Conservation (phyloP, 1,139 yeast genomes). For the Debaryomyces robertsiae region DNA sequence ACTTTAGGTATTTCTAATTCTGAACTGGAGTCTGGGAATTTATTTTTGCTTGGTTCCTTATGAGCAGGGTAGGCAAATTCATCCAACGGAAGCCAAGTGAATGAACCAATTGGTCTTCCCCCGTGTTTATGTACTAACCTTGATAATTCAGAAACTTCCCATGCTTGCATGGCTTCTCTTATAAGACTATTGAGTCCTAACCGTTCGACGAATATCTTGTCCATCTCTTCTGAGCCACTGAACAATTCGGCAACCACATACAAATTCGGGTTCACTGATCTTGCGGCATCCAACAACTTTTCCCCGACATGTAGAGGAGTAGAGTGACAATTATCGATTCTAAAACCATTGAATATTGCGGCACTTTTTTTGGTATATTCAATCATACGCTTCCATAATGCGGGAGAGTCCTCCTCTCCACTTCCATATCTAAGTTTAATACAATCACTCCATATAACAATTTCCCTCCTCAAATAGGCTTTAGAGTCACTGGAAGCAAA, state of each 20-base stretch:
- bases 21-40: constrained; percentile 41
- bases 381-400: constrained; percentile 86
- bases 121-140: constrained; percentile 89
- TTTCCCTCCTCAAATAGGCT: constrained; percentile 88
- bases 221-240: constrained; percentile 90
- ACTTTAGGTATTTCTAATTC: constrained; percentile 68
- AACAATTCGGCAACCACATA: constrained; percentile 95
- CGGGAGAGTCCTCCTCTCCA: constrained; percentile 79
- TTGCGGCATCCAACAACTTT: constrained; percentile 82
- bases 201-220: constrained; percentile 85
- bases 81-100: constrained; percentile 73
- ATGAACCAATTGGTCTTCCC: constrained; percentile 93
- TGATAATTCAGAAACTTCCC: constrained; percentile 85
- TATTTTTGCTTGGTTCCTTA: constrained; percentile 35
- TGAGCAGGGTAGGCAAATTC: constrained; percentile 67
- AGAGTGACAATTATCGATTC: constrained; percentile 95
- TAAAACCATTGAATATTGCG: constrained; percentile 77
- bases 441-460: constrained; percentile 97
- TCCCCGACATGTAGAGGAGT: constrained; percentile 97
- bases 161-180: constrained; percentile 97
- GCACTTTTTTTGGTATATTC: constrained; percentile 77
- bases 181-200: constrained; percentile 85
- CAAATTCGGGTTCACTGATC: constrained; percentile 78
- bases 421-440: constrained; percentile 86
- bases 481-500: constrained; percentile 81